Conservation (phyloP, 345 rosid genomes). For the Carallia pectinifolia region DNA sequence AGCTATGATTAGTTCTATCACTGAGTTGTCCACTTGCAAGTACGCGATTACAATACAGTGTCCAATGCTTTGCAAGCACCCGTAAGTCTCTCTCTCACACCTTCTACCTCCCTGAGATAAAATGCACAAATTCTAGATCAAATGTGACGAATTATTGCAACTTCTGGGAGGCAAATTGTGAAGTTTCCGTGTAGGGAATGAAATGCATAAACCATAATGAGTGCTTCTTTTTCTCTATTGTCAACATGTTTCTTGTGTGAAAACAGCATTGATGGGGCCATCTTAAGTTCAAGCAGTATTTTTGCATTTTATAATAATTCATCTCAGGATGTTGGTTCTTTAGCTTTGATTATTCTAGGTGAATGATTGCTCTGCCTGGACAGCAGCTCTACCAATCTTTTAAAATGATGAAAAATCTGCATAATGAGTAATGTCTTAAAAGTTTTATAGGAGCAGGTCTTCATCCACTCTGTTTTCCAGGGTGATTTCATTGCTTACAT, state of each 20-base stretch:
- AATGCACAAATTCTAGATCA: not conserved
- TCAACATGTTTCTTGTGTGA: not conserved
- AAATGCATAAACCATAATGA: not conserved
- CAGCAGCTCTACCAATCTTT: not conserved
- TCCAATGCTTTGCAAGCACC: conserved; percentile 90
- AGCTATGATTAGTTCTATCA: conserved; percentile 84
- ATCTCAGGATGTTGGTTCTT: not conserved
- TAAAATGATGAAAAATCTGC: not conserved
- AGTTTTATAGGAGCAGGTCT: not conserved
- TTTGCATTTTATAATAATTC: not conserved
- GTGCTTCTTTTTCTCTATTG: not conserved
- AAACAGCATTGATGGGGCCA: not conserved
- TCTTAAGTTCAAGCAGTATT: not conserved
- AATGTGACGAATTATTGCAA: not conserved
- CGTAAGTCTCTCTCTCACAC: conserved; percentile 48
- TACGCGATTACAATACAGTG: conserved; percentile 81
- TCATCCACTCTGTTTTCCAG: not conserved
- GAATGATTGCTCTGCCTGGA: not conserved
- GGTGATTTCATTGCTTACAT: too few relatives aligned
- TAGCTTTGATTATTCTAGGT: not conserved
- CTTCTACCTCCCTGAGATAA: not conserved
- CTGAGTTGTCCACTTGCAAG: conserved; percentile 95
- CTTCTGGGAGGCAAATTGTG: not conserved
- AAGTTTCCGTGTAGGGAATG: not conserved
- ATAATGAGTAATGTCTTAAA: not conserved